Evolutionary conservation across 1,284 basidiomycete genomes (phyloP).

Genomic region (Trametes hirsuta): DNA sequence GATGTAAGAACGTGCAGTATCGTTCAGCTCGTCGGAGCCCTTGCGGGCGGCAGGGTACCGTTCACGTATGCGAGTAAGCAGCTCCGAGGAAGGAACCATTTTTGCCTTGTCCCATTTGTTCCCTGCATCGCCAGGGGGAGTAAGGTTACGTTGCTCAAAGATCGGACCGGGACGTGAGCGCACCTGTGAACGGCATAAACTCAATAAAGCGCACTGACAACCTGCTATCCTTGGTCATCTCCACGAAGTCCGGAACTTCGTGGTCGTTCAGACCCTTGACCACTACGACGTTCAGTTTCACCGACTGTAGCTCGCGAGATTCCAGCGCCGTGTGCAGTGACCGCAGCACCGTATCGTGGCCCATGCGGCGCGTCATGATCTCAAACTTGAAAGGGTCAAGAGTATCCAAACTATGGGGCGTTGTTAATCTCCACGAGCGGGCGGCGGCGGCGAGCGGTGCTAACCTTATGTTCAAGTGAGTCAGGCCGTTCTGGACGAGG

Average conservation of each 20-base stretch:
- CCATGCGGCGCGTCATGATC: slow-evolving; percentile 78
- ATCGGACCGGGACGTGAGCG: slow-evolving; percentile 22
- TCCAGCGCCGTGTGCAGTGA: slow-evolving; percentile 67
- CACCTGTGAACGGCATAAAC: slow-evolving; percentile 92
- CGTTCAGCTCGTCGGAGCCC: slow-evolving; percentile 70
- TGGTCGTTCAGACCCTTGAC: slow-evolving; percentile 80
- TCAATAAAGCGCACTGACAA: slow-evolving; percentile 87
- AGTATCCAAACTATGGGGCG: slow-evolving; percentile 70
- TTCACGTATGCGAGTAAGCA: slow-evolving; percentile 54
- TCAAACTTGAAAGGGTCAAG: slow-evolving; percentile 89
- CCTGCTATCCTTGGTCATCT: slow-evolving; percentile 65
- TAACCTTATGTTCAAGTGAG: slow-evolving; percentile 83
- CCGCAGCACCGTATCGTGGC: slow-evolving; percentile 75
- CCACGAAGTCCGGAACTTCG: slow-evolving; percentile 80
- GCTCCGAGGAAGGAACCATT: slow-evolving; percentile 74
- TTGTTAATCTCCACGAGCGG: slow-evolving; percentile 9
- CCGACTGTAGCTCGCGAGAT: slow-evolving; percentile 51
- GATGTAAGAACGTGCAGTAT: slow-evolving; percentile 81
- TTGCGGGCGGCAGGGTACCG: slow-evolving; percentile 55
- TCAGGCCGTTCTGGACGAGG: slow-evolving; percentile 74
- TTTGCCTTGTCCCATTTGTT: slow-evolving; percentile 86
- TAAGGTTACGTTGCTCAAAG: neutral
- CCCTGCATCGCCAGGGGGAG: slow-evolving; percentile 44
- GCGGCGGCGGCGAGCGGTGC: slow-evolving; percentile 11
- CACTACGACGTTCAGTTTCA: slow-evolving; percentile 87